Percentiles rank a stretch among this genome's conserved stretches.
Evolutionary conservation across 2,329 filamentous ascomycete species (phyloP).

Genomic region (Huntiella moniliformis): DNA sequence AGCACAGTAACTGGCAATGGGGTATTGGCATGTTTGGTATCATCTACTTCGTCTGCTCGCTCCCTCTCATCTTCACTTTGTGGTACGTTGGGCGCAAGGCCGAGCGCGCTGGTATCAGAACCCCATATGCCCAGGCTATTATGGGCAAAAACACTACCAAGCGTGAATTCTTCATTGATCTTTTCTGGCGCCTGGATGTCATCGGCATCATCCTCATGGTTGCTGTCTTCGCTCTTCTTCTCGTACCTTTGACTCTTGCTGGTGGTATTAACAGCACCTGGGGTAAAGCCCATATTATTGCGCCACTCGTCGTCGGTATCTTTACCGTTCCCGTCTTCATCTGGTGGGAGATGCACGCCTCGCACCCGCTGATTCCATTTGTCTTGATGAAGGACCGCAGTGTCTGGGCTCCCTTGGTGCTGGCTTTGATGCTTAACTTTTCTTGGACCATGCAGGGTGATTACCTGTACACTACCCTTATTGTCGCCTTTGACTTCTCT

Average conservation of each 20-base stretch:
- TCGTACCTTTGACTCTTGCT: slow-evolving; percentile 27
- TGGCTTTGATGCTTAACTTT: slow-evolving; percentile 36
- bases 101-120: slow-evolving; percentile 28
- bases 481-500: slow-evolving; percentile 41
- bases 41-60: slow-evolving; percentile 38
- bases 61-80: slow-evolving; percentile 37
- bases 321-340: slow-evolving; percentile 32
- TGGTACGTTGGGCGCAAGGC: slow-evolving; percentile 32
- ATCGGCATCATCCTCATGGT: slow-evolving; percentile 27
- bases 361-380: slow-evolving; percentile 41
- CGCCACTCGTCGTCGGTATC: slow-evolving; percentile 26
- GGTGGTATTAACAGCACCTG: slow-evolving; percentile 24
- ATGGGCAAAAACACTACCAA: slow-evolving; percentile 17
- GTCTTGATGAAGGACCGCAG: slow-evolving; percentile 40
- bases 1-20: slow-evolving; percentile 36
- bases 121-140: slow-evolving; percentile 19
- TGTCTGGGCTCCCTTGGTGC: slow-evolving; percentile 44
- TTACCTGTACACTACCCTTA: slow-evolving; percentile 43
- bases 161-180: slow-evolving; percentile 13
- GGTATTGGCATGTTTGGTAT: slow-evolving; percentile 47
- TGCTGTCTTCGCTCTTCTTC: slow-evolving; percentile 27
- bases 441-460: slow-evolving; percentile 45
- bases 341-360: slow-evolving; percentile 27
- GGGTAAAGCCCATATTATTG: slow-evolving; percentile 22
- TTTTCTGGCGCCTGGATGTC: slow-evolving; percentile 29